phyloP scores from a whole-genome alignment of 768 basidiomycete species.

The Rhodotorula paludigena region DNA sequence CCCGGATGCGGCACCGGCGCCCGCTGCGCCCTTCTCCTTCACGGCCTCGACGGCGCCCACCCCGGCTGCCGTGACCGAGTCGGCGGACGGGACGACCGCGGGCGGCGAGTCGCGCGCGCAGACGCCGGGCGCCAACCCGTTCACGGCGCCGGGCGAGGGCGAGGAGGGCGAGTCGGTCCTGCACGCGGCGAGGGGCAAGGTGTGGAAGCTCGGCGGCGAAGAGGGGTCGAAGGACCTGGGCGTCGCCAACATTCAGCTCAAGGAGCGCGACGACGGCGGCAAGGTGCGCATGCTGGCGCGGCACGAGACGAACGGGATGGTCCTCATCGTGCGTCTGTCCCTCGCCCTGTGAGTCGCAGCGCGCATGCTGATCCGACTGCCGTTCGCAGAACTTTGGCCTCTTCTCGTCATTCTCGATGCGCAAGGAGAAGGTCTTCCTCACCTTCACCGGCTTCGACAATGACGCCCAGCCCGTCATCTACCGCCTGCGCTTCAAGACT shows the following conservation, averaged over 20 bases:
- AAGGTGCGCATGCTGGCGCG: conserved; percentile 34
- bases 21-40: conserved; percentile 3
- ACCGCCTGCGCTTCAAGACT: conserved; percentile 27
- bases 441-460: conserved; percentile 28
- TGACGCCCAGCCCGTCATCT: conserved; percentile 9
- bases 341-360: too few species aligned
- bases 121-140: conserved; percentile 25
- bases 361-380: not conserved
- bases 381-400: conserved; percentile 27
- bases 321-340: conserved; percentile 27
- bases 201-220: conserved; percentile 7
- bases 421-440: conserved; percentile 18
- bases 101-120: conserved; percentile 6
- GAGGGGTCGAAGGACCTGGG: not conserved
- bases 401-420: not conserved
- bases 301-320: conserved; percentile 27
- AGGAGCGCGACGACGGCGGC: conserved; percentile 15
- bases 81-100: not conserved
- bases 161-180: conserved; percentile 32
- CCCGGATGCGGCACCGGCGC: not conserved
- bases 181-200: conserved; percentile 13
- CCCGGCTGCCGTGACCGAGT: not conserved
- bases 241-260: conserved; percentile 18
- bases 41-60: not conserved
- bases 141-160: conserved; percentile 33